A percentile compares a stretch with the other conserved stretches of the same genome.
phyloP scores from a whole-genome alignment of 768 basidiomycete species.

The Tricholoma terreum region DNA sequence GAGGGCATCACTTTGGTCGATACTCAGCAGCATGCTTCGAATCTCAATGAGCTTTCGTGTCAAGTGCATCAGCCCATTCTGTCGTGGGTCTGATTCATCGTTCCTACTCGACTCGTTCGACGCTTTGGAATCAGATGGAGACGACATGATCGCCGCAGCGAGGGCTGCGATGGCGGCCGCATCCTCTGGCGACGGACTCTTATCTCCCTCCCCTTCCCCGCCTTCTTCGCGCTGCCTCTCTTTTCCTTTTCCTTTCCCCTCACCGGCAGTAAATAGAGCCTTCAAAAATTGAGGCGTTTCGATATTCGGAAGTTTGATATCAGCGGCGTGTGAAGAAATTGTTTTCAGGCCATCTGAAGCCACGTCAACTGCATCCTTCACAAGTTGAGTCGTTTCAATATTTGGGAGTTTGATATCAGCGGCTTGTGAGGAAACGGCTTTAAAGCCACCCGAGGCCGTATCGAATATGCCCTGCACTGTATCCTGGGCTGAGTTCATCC shows the following conservation, averaged over 20 bases:
- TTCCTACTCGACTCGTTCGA: slow-evolving; percentile 29
- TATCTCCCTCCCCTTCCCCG: slow-evolving; percentile 31
- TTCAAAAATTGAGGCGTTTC: slow-evolving; percentile 69
- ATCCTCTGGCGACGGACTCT: slow-evolving; percentile 53
- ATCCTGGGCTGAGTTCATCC: slow-evolving; percentile 64
- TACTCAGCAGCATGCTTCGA: slow-evolving; percentile 87
- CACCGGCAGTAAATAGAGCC: slow-evolving; percentile 45
- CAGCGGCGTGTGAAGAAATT: slow-evolving; percentile 55
- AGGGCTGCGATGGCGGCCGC: slow-evolving; percentile 69
- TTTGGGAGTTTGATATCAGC: slow-evolving; percentile 56
- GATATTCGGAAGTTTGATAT: slow-evolving; percentile 51
- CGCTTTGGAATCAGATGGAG: slow-evolving; percentile 61
- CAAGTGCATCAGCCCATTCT: slow-evolving; percentile 88
- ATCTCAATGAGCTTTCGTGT: slow-evolving; percentile 97
- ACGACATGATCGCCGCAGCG: slow-evolving; percentile 74
- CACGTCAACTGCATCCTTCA: slow-evolving; percentile 44
- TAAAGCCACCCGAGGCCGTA: slow-evolving; percentile 48
- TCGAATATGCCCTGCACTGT: slow-evolving; percentile 68
- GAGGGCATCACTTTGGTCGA: slow-evolving; percentile 92
- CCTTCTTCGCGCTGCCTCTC: slow-evolving; percentile 28
- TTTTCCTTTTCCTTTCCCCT: slow-evolving; percentile 29
- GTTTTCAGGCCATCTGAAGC: slow-evolving; percentile 56
- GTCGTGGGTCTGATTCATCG: slow-evolving; percentile 40
- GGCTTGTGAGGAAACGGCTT: slow-evolving; percentile 54
- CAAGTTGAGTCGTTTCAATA: slow-evolving; percentile 59